Base-by-base conservation (phyloP, 768 basidiomycete species). In the Leccinum pellstonianum region DNA sequence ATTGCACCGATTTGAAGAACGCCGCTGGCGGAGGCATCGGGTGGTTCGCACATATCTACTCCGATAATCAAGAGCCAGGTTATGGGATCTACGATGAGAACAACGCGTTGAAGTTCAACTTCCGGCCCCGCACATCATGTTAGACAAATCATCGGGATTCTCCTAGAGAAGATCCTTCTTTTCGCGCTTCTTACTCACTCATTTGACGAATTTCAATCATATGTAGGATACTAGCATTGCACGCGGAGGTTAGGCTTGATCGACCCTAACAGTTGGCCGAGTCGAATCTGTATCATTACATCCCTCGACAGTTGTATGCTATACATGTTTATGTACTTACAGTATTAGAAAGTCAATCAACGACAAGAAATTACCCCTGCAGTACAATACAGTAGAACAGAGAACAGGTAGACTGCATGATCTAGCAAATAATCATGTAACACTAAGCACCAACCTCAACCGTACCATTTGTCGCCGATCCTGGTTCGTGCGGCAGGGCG, bases 31-130 rank as follows among this genome's bases (percentile, higher is more conserved):
- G 88, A 21, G 88, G 88, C 23, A 75, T 91, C 37, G 88, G 90
- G 11, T 92, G 90, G 90, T 92, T 92, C 65, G 87, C 87, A 27
- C 90, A 91, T 68, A 85, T 91, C 56, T 91, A 90, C 66, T 84
- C 85, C 2, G 90, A 90, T 66, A 60, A 72, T 60, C 80, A 84
- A 71, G 80, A 80, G 54, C 84, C 86, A 17, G 89, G 89, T 11
- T 91, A 91, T 66, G 90, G 89, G 6, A 81, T 91, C 55, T 87
- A 86, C 65, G 72, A 80, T 33, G 62, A 46, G 0, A 70, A 75
- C 31, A 83, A 84, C 21, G 66, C 69, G 21, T 63, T 80, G 61
- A 90, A 91, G 73, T 88, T 90, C 67, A 72, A 76, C 5, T 90
- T 90, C 68, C 74, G 72, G n/a, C 87, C 88, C 0, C 80, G 78